Evolutionary conservation across 768 basidiomycete species (phyloP).

Genomic region (Stropharia rugosoannulata): DNA sequence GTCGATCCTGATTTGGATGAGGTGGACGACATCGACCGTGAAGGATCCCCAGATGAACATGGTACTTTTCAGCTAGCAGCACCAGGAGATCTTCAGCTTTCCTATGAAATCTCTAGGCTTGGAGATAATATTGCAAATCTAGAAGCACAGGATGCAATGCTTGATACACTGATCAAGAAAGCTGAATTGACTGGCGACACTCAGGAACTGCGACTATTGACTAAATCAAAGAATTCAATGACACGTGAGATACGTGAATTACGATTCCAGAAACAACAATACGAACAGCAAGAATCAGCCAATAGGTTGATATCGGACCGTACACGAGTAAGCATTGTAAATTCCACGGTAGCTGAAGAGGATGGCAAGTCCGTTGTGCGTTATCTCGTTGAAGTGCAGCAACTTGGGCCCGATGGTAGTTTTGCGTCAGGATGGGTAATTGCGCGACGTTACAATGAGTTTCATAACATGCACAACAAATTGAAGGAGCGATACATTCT

Average conservation of each 20-base stretch:
- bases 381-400: slow-evolving; percentile 91
- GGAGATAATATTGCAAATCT: slow-evolving; percentile 73
- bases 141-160: slow-evolving; percentile 77
- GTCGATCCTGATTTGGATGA: slow-evolving; percentile 16
- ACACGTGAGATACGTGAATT: slow-evolving; percentile 80
- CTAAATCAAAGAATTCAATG: slow-evolving; percentile 79
- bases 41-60: slow-evolving; percentile 28
- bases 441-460: slow-evolving; percentile 93
- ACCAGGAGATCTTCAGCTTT: slow-evolving; percentile 87
- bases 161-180: slow-evolving; percentile 88
- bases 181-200: slow-evolving; percentile 92
- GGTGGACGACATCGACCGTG: slow-evolving; percentile 15
- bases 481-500: slow-evolving; percentile 72
- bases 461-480: slow-evolving; percentile 84
- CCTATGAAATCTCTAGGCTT: slow-evolving; percentile 82
- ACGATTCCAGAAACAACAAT: slow-evolving; percentile 88
- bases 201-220: slow-evolving; percentile 80
- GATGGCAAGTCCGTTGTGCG: slow-evolving; percentile 89
- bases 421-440: slow-evolving; percentile 91
- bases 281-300: slow-evolving; percentile 91
- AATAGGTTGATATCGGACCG: slow-evolving; percentile 83
- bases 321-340: slow-evolving; percentile 84
- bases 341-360: slow-evolving; percentile 78
- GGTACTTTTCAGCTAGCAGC: slow-evolving; percentile 74
- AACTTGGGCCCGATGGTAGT: slow-evolving; percentile 74